Percentiles rank a stretch among this genome's conserved stretches.
Conservation (phyloP, 2,329 filamentous ascomycete genomes). For the Sphaerulina musiva region DNA sequence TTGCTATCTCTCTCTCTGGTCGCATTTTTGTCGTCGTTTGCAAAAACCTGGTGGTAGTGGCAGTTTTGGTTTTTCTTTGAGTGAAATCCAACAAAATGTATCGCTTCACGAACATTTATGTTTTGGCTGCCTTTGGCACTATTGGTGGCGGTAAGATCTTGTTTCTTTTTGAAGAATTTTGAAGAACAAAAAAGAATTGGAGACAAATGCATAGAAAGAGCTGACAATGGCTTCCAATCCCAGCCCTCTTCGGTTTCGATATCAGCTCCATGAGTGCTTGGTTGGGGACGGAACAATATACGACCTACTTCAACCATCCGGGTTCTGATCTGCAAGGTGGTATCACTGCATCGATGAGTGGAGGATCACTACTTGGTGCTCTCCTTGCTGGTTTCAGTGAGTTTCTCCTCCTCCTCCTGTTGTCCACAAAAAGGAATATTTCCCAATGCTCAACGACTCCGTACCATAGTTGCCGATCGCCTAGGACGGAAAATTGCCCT, state of each 20-base stretch:
- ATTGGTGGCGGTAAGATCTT: conserved; percentile 48
- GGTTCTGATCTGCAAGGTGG: conserved; percentile 53
- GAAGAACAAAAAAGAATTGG: too few species aligned
- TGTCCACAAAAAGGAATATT: too few species aligned
- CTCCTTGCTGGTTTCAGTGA: conserved; percentile 47
- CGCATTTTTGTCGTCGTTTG: not conserved
- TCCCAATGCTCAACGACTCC: not conserved
- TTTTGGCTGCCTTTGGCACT: conserved; percentile 50
- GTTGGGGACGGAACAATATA: conserved; percentile 60
- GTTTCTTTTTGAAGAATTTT: too few species aligned
- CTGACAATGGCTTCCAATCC: too few species aligned
- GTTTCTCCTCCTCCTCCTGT: not conserved
- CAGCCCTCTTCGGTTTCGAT: conserved; percentile 59
- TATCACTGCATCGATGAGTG: conserved; percentile 64
- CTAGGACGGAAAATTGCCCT: conserved; percentile 49
- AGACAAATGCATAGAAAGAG: too few species aligned
- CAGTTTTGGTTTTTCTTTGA: too few species aligned
- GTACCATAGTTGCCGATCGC: conserved; percentile 44
- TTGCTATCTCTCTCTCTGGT: not conserved
- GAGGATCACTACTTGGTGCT: conserved; percentile 60
- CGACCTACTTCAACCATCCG: conserved; percentile 62
- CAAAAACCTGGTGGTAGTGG: not conserved
- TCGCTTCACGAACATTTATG: conserved; percentile 45
- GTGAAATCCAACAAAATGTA: conserved; percentile 21
- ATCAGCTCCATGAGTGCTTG: conserved; percentile 61